Evolutionary conservation across 176 grass and related monocot genomes (phyloP), one percentile per base, ranked within the genome.

Genomic region (Saccharum spontaneum): DNA sequence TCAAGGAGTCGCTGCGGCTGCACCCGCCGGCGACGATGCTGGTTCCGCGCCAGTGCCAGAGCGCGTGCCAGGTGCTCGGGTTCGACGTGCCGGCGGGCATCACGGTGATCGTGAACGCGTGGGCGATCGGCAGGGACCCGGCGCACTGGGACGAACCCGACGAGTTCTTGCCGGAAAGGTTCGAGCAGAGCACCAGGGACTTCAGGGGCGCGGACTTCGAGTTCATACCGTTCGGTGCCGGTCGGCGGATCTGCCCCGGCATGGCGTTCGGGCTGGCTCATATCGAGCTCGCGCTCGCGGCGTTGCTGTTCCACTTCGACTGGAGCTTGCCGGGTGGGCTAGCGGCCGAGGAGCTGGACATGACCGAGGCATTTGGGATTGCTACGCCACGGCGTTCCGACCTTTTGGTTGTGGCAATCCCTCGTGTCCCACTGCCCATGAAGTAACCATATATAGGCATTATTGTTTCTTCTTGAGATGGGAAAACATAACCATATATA

Each of bases 241-340:
- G 92, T 0, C 22, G 86, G 28, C 61, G 92, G 79, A 88, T 94
- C 11, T 94, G 92, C 79, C 85, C 88, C 0, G 92, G 88, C 7
- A 88, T 90, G 73, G 9, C 68, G 23, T 94, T 94, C 5, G 92
- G 88, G 2, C 5, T 94, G 18, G 85, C 89, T 30, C 76, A 82
- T 12, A 13, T 90, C 8, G 92, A 90, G 72, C 41, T 94, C 14
- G 71, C 77, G 16, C 85, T 94, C 7, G 92, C 92, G 0, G 83
- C 61, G 28, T n/a, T 94, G 36, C 82, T 94, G 16, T 88, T 76
- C 81, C 88, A 90, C 52, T 94, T 94, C 49, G 86, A 94, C 41
- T 90, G 86, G 83, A 20, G 18, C 9, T 49, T 94, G 55, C 86
- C 88, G 0, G 48, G 3, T 0, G 86, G 62, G 0, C 7, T 46